Evolutionary conservation across 1,139 yeast genomes (phyloP).

Genomic region (Yamadazyma aaseri): DNA sequence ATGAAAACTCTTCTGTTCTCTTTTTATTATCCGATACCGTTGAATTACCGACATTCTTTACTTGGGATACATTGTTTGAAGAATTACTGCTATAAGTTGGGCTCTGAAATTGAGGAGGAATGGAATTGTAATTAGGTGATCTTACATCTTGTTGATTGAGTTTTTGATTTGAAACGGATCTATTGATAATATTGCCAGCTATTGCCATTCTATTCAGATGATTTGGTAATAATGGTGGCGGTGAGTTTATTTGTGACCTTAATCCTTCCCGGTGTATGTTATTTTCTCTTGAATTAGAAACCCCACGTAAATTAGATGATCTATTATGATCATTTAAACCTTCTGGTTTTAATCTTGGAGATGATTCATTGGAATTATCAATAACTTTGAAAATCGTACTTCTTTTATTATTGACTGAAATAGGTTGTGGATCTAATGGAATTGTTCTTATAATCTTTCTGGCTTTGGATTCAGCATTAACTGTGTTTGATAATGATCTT

Average conservation of each 20-base stretch:
- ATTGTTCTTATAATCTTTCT: constrained; percentile 71
- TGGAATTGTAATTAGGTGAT: constrained; percentile 1
- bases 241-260: constrained; percentile 10
- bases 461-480: constrained; percentile 68
- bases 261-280: constrained; percentile 6
- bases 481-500: constrained; percentile 51
- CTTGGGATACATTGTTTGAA: too few relatives aligned
- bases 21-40: constrained; percentile 3
- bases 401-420: constrained; percentile 39
- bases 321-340: neutral
- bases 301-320: too few relatives aligned
- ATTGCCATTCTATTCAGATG: constrained; percentile 15
- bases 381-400: constrained; percentile 43
- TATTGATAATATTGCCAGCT: constrained; percentile 18
- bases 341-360: constrained; percentile 17
- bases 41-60: too few relatives aligned
- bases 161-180: constrained; percentile 4
- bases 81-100: constrained; percentile 1
- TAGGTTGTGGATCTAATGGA: constrained; percentile 82
- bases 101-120: constrained; percentile 2
- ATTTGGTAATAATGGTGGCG: constrained; percentile 12
- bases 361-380: constrained; percentile 30
- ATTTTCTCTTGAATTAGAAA: too few relatives aligned
- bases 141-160: constrained; percentile 2
- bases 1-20: constrained; percentile 7